Evolutionary conservation across 2,329 filamentous ascomycete genomes (phyloP).

Genomic region (Penicillium fuscoglaucum): DNA sequence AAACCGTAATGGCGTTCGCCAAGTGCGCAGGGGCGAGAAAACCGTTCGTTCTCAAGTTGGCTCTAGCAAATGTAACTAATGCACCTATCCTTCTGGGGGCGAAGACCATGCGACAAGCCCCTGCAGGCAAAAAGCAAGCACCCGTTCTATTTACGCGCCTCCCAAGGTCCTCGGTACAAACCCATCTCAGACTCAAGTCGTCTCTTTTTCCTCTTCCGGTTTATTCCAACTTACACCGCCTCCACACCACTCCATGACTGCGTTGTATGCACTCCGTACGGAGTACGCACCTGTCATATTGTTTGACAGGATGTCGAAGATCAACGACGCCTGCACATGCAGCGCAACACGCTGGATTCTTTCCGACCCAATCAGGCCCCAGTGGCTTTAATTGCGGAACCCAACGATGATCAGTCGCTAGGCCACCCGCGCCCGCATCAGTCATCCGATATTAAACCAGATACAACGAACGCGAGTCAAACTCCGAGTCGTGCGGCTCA

Average conservation of each 20-base stretch:
- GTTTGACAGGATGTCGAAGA: slow-evolving; percentile 1
- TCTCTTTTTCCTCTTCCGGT: neutral
- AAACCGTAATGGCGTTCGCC: neutral
- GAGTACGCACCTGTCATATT: neutral
- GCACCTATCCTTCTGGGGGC: neutral
- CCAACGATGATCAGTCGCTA: neutral
- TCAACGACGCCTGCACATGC: slow-evolving; percentile 5
- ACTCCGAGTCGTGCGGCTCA: neutral
- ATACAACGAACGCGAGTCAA: neutral
- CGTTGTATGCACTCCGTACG: neutral
- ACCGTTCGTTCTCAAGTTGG: neutral
- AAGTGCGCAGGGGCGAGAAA: neutral
- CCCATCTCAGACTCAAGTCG: neutral
- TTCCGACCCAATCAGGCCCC: neutral
- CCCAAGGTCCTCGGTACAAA: neutral
- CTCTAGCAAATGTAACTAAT: neutral
- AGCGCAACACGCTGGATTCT: neutral
- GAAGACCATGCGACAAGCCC: neutral
- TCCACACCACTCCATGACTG: neutral
- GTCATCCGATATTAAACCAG: neutral
- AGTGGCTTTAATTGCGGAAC: neutral
- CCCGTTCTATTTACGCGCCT: neutral
- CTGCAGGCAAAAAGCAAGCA: slow-evolving; percentile 2
- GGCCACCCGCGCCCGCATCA: neutral
- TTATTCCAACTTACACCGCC: neutral